phyloP scores from a whole-genome alignment of 2,329 filamentous ascomycete species.

The Neocucurbitaria cava region DNA sequence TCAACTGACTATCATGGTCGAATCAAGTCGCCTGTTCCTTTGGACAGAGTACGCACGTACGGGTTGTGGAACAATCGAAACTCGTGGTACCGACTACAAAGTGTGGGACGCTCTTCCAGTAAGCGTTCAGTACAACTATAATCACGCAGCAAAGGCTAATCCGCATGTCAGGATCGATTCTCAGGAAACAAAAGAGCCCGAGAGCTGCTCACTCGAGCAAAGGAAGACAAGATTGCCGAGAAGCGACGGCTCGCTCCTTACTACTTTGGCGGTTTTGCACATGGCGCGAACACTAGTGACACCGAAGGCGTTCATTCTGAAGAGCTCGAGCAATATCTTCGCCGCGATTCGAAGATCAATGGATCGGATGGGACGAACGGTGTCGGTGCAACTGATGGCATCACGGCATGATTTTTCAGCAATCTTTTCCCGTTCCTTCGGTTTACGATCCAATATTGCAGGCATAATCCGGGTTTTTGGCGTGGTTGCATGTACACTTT shows the following conservation, averaged over 20 bases:
- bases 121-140: conserved; percentile 3
- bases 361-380: conserved; percentile 18
- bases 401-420: not conserved
- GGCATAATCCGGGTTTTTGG: not conserved
- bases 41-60: conserved; percentile 48
- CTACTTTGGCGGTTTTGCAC: conserved; percentile 42
- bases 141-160: not conserved
- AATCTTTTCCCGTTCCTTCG: not conserved
- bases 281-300: conserved; percentile 39
- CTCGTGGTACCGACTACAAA: conserved; percentile 47
- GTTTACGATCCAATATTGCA: not conserved
- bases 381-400: not conserved
- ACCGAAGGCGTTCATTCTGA: conserved; percentile 39
- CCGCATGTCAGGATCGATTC: conserved; percentile 41
- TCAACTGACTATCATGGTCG: conserved; percentile 50
- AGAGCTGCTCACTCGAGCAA: conserved; percentile 40
- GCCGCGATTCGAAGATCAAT: conserved; percentile 15
- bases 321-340: conserved; percentile 34
- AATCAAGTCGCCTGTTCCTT: conserved; percentile 48
- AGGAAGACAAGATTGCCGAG: conserved; percentile 39
- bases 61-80: conserved; percentile 44
- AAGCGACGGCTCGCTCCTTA: conserved; percentile 45
- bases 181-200: conserved; percentile 44
- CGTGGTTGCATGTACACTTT: conserved; percentile 4
- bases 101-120: conserved; percentile 49